Evolutionary conservation across 768 basidiomycete genomes (phyloP).

Genomic region (Serpula lacrymans): DNA sequence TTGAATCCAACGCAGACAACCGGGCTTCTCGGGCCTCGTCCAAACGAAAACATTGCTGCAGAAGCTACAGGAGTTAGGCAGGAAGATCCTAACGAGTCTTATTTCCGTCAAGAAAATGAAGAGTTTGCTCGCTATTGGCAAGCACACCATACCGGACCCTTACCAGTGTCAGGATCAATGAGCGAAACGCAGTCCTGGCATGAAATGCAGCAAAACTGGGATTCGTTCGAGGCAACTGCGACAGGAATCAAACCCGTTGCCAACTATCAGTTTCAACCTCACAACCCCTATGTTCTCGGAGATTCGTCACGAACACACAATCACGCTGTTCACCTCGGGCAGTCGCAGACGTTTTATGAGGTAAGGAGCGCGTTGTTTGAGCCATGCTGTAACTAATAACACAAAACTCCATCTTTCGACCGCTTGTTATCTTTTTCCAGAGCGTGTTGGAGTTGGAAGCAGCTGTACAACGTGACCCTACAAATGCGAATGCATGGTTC

Average conservation of each 20-base stretch:
- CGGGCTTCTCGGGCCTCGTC: conserved; percentile 3
- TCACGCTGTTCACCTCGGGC: conserved; percentile 34
- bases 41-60: not conserved
- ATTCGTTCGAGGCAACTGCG: conserved; percentile 72
- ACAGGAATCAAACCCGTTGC: conserved; percentile 55
- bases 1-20: conserved; percentile 4
- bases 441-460: conserved; percentile 89
- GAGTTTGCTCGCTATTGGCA: conserved; percentile 65
- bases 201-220: conserved; percentile 73
- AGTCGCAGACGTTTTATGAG: conserved; percentile 31
- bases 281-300: conserved; percentile 76
- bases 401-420: conserved; percentile 8
- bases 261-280: conserved; percentile 68
- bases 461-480: conserved; percentile 73
- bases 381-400: conserved; percentile 1
- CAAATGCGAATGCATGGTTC: conserved; percentile 77
- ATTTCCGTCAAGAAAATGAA: conserved; percentile 66
- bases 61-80: conserved; percentile 5
- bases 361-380: conserved; percentile 33
- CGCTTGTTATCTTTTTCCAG: conserved; percentile 39
- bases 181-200: conserved; percentile 51
- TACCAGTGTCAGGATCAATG: conserved; percentile 8
- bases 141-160: conserved; percentile 30
- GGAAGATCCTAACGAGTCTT: conserved; percentile 56
- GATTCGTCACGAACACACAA: conserved; percentile 51